A percentile compares a stretch with the other conserved stretches of the same genome.
Evolutionary conservation across 1,139 yeast genomes (phyloP).

Genomic region (Magnusiomyces fungicola): DNA sequence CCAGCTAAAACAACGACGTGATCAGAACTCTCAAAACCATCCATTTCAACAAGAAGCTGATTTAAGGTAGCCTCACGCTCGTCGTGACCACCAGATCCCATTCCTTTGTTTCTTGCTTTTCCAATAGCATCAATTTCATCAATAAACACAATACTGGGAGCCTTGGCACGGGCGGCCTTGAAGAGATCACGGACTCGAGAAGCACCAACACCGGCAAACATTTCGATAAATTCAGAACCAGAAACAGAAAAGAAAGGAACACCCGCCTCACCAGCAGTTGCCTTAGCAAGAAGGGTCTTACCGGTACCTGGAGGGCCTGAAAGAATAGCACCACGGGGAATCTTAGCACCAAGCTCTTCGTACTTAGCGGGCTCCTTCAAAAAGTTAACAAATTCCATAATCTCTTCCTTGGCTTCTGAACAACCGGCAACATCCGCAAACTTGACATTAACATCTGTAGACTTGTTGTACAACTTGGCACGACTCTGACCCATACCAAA

Average conservation of each 20-base stretch:
- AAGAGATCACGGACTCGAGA: slow-evolving; percentile 93
- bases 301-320: slow-evolving; percentile 99
- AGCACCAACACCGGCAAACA: slow-evolving; percentile 99
- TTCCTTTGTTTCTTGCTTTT: slow-evolving; percentile 79
- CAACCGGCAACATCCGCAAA: slow-evolving; percentile 96
- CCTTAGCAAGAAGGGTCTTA: slow-evolving; percentile 93
- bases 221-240: slow-evolving; percentile 97
- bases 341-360: slow-evolving; percentile 89
- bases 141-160: slow-evolving; percentile 89
- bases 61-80: slow-evolving; percentile 95
- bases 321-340: slow-evolving; percentile 94
- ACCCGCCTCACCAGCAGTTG: slow-evolving; percentile 98
- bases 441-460: slow-evolving; percentile 78
- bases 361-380: slow-evolving; percentile 83
- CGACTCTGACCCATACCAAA: slow-evolving; percentile 71
- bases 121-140: slow-evolving; percentile 99
- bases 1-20: slow-evolving; percentile 97
- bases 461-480: slow-evolving; percentile 88
- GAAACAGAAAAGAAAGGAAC: slow-evolving; percentile 93
- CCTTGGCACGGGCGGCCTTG: slow-evolving; percentile 83
- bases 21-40: slow-evolving; percentile 83
- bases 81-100: slow-evolving; percentile 82
- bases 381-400: slow-evolving; percentile 94
- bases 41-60: slow-evolving; percentile 95
- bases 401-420: slow-evolving; percentile 96